Conservation (phyloP, 1,139 yeast genomes). For the Yamadazyma mexicana region DNA sequence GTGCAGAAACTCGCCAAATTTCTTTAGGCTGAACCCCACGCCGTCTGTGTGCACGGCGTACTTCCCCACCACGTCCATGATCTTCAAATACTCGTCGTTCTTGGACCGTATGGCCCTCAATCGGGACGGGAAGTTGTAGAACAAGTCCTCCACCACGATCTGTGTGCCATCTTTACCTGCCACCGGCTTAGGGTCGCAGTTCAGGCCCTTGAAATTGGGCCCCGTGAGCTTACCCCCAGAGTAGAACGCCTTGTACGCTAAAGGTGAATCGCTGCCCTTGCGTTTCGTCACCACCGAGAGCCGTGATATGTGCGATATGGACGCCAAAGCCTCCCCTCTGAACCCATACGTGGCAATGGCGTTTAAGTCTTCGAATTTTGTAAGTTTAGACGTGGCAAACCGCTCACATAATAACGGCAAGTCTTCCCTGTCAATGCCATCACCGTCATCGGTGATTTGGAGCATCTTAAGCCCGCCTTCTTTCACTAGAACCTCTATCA, state of each 20-base stretch:
- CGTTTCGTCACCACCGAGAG: conserved; percentile 80
- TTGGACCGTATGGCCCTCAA: conserved; percentile 63
- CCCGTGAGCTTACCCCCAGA: conserved; percentile 59
- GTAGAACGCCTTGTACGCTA: conserved; percentile 73
- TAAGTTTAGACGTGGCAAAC: conserved; percentile 56
- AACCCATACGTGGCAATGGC: conserved; percentile 58
- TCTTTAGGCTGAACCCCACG: conserved; percentile 80
- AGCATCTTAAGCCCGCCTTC: conserved; percentile 56
- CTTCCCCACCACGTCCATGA: conserved; percentile 80
- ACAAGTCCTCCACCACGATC: conserved; percentile 81
- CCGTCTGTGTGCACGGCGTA: conserved; percentile 74
- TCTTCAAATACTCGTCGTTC: conserved; percentile 72
- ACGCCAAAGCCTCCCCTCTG: conserved; percentile 61
- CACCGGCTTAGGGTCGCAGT: conserved; percentile 60
- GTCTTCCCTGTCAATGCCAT: conserved; percentile 48
- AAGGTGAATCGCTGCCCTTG: conserved; percentile 30
- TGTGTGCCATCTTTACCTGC: conserved; percentile 93
- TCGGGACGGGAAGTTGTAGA: conserved; percentile 85
- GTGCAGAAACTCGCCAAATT: conserved; percentile 64
- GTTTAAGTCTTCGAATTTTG: conserved; percentile 49
- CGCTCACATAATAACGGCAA: conserved; percentile 52
- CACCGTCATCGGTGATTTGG: conserved; percentile 56
- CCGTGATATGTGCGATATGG: conserved; percentile 61
- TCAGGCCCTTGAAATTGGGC: conserved; percentile 30
- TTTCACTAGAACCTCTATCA: conserved; percentile 50